Evolutionary conservation across 192 early-diverging fungal species (phyloP).

Genomic region (Gonapodya sp.): DNA sequence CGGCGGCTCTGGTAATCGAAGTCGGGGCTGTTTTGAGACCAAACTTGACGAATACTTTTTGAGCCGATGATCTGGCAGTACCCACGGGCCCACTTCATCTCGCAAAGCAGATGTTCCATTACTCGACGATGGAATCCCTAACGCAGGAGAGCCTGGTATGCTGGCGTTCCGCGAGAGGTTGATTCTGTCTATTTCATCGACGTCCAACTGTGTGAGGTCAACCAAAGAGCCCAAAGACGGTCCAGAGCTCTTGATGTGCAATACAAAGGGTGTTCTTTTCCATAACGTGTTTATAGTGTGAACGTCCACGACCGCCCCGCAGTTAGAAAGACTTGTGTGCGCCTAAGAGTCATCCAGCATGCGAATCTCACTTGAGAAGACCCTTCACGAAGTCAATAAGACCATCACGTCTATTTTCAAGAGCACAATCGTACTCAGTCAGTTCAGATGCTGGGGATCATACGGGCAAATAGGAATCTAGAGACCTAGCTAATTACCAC

Average conservation of each 20-base stretch:
- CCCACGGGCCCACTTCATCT: too few species aligned
- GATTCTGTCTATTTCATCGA: neutral
- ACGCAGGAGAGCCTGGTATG: constrained; percentile 10
- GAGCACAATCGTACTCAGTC: too few species aligned
- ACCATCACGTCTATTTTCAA: neutral
- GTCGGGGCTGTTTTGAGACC: too few species aligned
- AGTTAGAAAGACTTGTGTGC: too few species aligned
- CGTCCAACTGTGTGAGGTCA: neutral
- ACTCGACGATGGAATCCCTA: too few species aligned
- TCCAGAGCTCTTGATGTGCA: constrained; percentile 50
- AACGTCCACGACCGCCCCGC: neutral
- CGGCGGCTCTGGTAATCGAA: constrained; percentile 14
- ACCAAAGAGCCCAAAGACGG: constrained; percentile 12
- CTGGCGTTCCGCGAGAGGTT: neutral
- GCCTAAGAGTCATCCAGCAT: neutral
- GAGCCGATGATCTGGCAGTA: too few species aligned
- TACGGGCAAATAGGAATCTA: neutral
- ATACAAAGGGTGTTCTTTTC: constrained; percentile 63
- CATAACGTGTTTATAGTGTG: neutral
- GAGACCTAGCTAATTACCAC: neutral
- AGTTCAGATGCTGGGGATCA: neutral
- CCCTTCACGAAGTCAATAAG: constrained; percentile 77
- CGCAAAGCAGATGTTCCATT: too few species aligned
- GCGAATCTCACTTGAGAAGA: constrained; percentile 42
- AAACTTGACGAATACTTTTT: too few species aligned